These are phyloP conservation scores for Penicillium desertorum DNA, from an alignment of 495 filamentous ascomycete species.

Conservation along the genomic window DNA sequence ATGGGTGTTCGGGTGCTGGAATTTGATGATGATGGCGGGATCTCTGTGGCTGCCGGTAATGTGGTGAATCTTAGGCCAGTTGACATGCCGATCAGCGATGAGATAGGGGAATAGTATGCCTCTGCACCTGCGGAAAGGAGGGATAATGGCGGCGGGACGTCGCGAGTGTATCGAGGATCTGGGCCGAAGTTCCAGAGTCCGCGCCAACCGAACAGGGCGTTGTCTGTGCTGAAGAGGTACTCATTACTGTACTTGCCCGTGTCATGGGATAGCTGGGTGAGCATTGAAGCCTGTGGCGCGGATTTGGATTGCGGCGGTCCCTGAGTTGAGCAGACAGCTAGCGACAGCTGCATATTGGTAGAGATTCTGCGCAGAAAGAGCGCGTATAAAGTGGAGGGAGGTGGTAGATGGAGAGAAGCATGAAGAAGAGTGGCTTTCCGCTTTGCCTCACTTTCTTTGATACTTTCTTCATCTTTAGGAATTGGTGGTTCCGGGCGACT, in stretches of 20 bases:
- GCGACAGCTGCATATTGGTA: slow-evolving; percentile 72
- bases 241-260: slow-evolving; percentile 85
- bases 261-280: slow-evolving; percentile 85
- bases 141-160: slow-evolving; percentile 31
- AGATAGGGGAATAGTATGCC: slow-evolving; percentile 88
- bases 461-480: slow-evolving; percentile 12
- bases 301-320: slow-evolving; percentile 44
- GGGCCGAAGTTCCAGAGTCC: slow-evolving; percentile 94
- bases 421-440: slow-evolving; percentile 71
- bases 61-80: slow-evolving; percentile 87
- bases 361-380: slow-evolving; percentile 80
- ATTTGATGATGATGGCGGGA: slow-evolving; percentile 24
- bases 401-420: slow-evolving; percentile 79
- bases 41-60: slow-evolving; percentile 76
- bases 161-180: slow-evolving; percentile 57
- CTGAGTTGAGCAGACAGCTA: slow-evolving; percentile 80
- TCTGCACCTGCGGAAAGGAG: slow-evolving; percentile 83
- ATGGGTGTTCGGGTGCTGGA: slow-evolving; percentile 33
- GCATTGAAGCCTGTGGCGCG: slow-evolving; percentile 48
- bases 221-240: slow-evolving; percentile 89
- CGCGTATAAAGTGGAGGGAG: slow-evolving; percentile 79
- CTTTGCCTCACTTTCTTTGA: slow-evolving; percentile 23
- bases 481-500: neutral
- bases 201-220: slow-evolving; percentile 79
- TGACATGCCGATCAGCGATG: slow-evolving; percentile 82